Conservation (phyloP, 805 yeast genomes). For the Zygotorulaspora sp. region DNA sequence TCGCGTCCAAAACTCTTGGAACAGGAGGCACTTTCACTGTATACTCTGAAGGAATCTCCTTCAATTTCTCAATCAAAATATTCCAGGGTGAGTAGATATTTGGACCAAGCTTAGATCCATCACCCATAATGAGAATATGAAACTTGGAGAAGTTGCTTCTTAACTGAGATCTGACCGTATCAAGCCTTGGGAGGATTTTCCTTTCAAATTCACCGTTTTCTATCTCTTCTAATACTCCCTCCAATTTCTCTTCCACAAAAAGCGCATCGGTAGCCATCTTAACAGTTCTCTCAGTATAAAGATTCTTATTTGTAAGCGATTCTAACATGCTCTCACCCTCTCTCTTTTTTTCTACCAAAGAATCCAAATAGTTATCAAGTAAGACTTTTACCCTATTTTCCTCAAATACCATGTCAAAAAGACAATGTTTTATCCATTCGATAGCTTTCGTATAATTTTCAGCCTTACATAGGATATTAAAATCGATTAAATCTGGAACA, state of each 20-base stretch:
- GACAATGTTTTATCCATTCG: conserved; percentile 66
- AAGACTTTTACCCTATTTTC: conserved; percentile 63
- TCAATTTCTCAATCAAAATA: conserved; percentile 18
- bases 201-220: conserved; percentile 49
- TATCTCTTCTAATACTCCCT: conserved; percentile 44
- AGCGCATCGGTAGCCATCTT: conserved; percentile 62
- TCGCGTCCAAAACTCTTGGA: conserved; percentile 51
- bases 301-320: conserved; percentile 52
- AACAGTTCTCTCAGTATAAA: conserved; percentile 57
- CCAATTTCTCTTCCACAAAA: conserved; percentile 55
- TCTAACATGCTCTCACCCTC: conserved; percentile 52
- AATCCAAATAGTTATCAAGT: conserved; percentile 38
- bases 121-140: conserved; percentile 69
- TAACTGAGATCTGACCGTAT: conserved; percentile 50
- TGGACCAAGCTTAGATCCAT: conserved; percentile 44
- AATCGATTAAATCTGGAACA: conserved; percentile 61
- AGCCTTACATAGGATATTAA: conserved; percentile 57
- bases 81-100: conserved; percentile 29
- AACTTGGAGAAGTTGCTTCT: conserved; percentile 48
- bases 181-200: conserved; percentile 31
- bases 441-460: conserved; percentile 64
- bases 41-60: background rate
- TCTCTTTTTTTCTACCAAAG: conserved; percentile 38
- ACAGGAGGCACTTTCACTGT: conserved; percentile 31
- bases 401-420: conserved; percentile 68